Conservation (phyloP, 352 stramenopile species). For the Globisporangium spinosum region DNA sequence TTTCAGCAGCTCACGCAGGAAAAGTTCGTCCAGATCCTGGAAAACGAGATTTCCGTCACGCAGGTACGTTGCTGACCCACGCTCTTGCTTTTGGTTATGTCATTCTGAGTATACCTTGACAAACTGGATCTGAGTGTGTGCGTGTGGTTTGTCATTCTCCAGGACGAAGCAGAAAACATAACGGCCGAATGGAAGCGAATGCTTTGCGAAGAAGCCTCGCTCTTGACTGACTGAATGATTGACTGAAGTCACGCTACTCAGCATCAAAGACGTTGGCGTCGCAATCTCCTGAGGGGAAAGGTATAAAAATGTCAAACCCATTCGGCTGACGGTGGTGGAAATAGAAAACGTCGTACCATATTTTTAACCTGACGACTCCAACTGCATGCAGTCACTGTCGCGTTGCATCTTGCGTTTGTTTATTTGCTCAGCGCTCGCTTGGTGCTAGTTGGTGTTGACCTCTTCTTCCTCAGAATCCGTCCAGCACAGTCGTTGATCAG, state of each 20-base stretch:
- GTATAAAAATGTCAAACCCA: neutral
- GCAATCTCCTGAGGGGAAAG: neutral
- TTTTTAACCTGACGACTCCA: neutral
- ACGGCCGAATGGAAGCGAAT: constrained; percentile 8
- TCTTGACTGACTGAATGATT: neutral
- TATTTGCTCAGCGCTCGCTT: neutral
- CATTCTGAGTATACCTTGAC: neutral
- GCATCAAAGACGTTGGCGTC: neutral
- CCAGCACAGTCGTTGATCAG: neutral
- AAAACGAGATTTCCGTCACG: constrained; percentile 45
- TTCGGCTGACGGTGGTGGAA: neutral
- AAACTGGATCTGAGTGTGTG: neutral
- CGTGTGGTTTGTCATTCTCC: neutral
- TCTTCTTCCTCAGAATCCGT: neutral
- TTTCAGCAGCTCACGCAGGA: constrained; percentile 40
- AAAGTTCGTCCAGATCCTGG: constrained; percentile 35
- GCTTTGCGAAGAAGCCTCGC: neutral
- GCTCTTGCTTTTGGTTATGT: neutral
- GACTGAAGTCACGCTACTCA: neutral
- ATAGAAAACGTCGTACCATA: neutral
- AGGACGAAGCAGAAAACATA: constrained; percentile 13
- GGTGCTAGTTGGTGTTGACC: neutral
- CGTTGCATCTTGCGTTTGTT: neutral
- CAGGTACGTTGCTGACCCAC: constrained; percentile 24
- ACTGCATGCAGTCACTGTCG: neutral